Base-by-base conservation (phyloP, 345 rosid genomes). In the Bruguiera sexangula region DNA sequence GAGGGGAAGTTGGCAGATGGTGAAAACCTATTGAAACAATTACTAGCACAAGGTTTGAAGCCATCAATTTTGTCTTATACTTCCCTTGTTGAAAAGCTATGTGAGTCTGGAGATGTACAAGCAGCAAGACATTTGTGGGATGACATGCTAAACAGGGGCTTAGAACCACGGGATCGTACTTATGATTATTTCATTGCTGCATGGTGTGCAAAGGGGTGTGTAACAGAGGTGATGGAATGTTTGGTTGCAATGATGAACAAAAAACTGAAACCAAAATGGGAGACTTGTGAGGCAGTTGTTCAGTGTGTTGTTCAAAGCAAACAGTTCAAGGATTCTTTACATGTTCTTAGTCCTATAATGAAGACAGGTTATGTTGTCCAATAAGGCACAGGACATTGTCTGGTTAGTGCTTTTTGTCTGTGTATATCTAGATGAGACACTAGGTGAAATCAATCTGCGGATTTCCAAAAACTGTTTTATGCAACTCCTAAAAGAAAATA, bases 291-390 rank as follows among this genome's bases (percentile, higher is more conserved):
- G 67, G 73, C 59, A 64, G 19, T 78, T 50, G 27, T 81, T 54
- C 59, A n/a, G 31, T 59, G 66, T 61, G 74, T 83, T 27, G 65
- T 60, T 2, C 36, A 78, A 67, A 71, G 51, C 26, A 71, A 66
- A 65, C 76, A 59, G 71, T 54, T 78, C 21, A 84, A 82, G 70
- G 83, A 78, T 76, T 81, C 80, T 65, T 71, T 82, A 29, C 51
- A 70, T 66, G 69, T 76, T 60, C 59, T 83, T 34, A 75, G 69
- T 29, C 32, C 9, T 20, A 72, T 82, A 82, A 13, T 67, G 9
- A 67, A 67, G 57, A 22, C 48, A 64, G 85, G 84, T 52, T 78
- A 81, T 65, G 54, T 51, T 56, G 48, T 68, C 32, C 31, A 62
- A 52, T n/a, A 53, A 52, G 71, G 62, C 69, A 16, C 68, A 56